These are phyloP conservation scores for Linnemannia zychae DNA, from an alignment of 192 early-diverging fungal genomes.

Conservation along the genomic window DNA sequence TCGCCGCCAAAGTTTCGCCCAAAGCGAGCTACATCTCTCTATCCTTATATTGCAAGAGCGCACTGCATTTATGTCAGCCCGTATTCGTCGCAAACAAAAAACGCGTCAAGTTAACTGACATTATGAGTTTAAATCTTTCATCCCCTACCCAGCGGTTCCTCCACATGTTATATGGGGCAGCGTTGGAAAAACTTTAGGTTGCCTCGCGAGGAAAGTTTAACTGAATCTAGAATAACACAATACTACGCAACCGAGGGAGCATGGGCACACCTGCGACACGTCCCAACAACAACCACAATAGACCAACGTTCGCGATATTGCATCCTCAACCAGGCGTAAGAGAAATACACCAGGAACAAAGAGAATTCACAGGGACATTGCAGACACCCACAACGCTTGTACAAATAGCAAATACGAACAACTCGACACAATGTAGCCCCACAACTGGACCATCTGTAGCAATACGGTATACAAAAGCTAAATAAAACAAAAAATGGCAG, in stretches of 20 bases:
- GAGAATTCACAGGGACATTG: too few species aligned
- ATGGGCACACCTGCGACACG: neutral
- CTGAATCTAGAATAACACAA: neutral
- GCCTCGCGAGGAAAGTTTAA: neutral
- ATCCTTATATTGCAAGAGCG: too few species aligned
- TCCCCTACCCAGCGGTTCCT: neutral
- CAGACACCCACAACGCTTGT: too few species aligned
- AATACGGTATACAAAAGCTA: too few species aligned
- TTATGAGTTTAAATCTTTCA: neutral
- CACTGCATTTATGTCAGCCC: too few species aligned
- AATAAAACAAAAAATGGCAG: neutral
- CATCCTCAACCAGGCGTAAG: too few species aligned
- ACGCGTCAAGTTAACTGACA: neutral
- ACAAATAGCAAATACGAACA: neutral
- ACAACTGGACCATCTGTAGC: too few species aligned
- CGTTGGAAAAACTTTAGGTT: neutral
- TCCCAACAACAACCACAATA: neutral
- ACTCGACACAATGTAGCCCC: neutral
- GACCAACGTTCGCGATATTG: neutral
- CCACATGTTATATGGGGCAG: neutral
- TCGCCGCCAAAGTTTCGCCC: too few species aligned
- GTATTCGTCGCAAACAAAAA: too few species aligned
- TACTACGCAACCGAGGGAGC: too few species aligned
- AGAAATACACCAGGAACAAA: too few species aligned
- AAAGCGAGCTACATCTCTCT: too few species aligned